phyloP scores from a whole-genome alignment of 352 stramenopile species.

The Phytophthora multivora region DNA sequence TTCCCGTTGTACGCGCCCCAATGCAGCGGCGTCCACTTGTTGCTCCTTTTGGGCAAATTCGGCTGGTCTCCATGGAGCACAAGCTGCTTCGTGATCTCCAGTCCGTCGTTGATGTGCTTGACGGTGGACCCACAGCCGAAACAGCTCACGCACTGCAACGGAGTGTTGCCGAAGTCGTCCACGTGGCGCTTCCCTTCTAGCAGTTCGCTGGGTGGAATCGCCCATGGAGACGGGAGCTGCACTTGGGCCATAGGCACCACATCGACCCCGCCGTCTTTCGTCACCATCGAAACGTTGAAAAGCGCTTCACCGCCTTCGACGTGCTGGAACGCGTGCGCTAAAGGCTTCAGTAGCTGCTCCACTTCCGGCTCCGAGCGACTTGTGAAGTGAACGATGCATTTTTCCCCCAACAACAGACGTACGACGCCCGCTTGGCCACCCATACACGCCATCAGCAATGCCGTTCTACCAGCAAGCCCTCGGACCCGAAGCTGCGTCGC shows the following conservation, averaged over 20 bases:
- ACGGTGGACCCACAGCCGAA: conserved; percentile 72
- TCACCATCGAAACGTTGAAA: conserved; percentile 54
- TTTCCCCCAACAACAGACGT: conserved; percentile 66
- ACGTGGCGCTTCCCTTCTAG: conserved; percentile 54
- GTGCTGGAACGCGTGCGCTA: conserved; percentile 23
- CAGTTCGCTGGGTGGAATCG: conserved; percentile 49
- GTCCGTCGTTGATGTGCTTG: conserved; percentile 63
- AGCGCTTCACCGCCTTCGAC: conserved; percentile 3
- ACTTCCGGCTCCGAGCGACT: conserved; percentile 54
- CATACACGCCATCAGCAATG: conserved; percentile 71
- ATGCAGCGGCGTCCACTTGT: conserved; percentile 77
- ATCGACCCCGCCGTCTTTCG: conserved; percentile 41
- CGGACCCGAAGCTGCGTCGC: conserved; percentile 27
- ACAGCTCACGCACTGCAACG: conserved; percentile 77
- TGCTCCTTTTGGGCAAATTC: conserved; percentile 68
- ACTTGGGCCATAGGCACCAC: conserved; percentile 54
- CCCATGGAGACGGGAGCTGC: conserved; percentile 45
- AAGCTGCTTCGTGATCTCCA: conserved; percentile 67
- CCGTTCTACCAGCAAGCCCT: conserved; percentile 60
- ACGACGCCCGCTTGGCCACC: conserved; percentile 68
- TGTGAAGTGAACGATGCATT: conserved; percentile 68
- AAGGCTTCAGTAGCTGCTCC: conserved; percentile 42
- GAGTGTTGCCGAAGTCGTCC: conserved; percentile 82
- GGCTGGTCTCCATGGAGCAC: conserved; percentile 69
- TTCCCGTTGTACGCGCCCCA: conserved; percentile 82